These are phyloP conservation scores for Furcasterigmium furcatum DNA, from an alignment of 2,329 filamentous ascomycete species.

Conservation along the genomic window DNA sequence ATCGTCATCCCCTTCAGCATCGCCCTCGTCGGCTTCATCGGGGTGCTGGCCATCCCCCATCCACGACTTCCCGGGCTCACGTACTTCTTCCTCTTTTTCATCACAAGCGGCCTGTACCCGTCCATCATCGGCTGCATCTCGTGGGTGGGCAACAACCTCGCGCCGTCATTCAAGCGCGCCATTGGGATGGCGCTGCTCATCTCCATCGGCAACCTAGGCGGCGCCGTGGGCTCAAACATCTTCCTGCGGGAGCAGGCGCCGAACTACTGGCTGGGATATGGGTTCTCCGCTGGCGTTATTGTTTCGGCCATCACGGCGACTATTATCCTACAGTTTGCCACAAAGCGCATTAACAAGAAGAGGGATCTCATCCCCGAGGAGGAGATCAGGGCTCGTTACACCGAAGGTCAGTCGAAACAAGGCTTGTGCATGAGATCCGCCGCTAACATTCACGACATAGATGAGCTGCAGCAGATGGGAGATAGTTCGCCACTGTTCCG, in stretches of 20 bases:
- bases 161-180: constrained; percentile 15
- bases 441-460: not conserved
- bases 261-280: constrained; percentile 7
- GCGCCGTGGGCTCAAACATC: constrained; percentile 9
- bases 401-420: constrained; percentile 5
- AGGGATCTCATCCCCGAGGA: constrained; percentile 13
- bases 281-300: constrained; percentile 6
- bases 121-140: constrained; percentile 20
- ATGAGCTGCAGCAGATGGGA: constrained; percentile 20
- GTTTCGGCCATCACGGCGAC: constrained; percentile 6
- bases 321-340: constrained; percentile 3
- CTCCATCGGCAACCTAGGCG: constrained; percentile 10
- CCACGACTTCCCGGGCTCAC: constrained; percentile 47
- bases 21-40: constrained; percentile 8
- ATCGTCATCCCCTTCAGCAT: constrained; percentile 10
- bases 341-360: constrained; percentile 20
- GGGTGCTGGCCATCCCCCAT: constrained; percentile 10
- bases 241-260: constrained; percentile 7
- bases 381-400: constrained; percentile 10
- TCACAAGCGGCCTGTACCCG: constrained; percentile 37
- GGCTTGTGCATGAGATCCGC: not conserved
- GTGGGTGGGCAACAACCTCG: constrained; percentile 20
- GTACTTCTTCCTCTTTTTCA: constrained; percentile 60
- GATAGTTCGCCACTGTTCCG: constrained; percentile 14
- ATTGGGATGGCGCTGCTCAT: constrained; percentile 19